Base-by-base conservation (phyloP, 331 rosid species). In the Spiraea crenata region DNA sequence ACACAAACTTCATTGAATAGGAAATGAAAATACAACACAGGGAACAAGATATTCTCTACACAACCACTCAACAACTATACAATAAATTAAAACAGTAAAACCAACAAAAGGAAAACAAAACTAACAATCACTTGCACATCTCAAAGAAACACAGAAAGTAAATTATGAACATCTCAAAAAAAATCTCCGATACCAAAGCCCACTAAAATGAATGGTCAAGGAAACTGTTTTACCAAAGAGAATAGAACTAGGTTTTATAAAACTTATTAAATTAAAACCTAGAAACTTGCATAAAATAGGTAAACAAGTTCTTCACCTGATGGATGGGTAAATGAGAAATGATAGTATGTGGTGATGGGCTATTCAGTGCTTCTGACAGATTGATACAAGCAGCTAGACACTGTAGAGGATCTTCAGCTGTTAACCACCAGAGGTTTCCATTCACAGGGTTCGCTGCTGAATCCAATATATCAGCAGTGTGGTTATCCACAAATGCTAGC, bases 321-420 rank as follows among this genome's bases (percentile, higher is more conserved):
- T 89, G 97, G 83, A 91, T 77, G 47, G 97, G 96, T 67, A 91
- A 82, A 63, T 85, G 86, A 20, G 93, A 91, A 80, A 91, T 77
- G 67, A 89, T 78, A 41, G 88, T 80, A 83, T 81, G 79, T 31
- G 93, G 96, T 35, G 96, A 87, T 39, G 86, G 82, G 79, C 93
- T 91, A 78, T 85, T 87, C 49, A 89, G 79, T 44, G 97, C 96
- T 70, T 87, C 97, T 7, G 93, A 75, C 40, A 91, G 86, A 87
- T 77, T 88, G 62, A 89, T 79, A 83, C 97, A 91, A 65, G 96
- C 87, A 74, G 91, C 96, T 60, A 89, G 83, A 81, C 88, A 91
- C 74, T 91, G 96, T 62, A 91, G 87, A 73, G 97, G 97, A 84
- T 91, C 97, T 84, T 91, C 97, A 40, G 97, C 97, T 3, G 31